Evolutionary conservation across 31 red algal genomes (phyloP), one percentile per base, ranked within the genome.

Genomic region (Asparagopsis taxiformis): DNA sequence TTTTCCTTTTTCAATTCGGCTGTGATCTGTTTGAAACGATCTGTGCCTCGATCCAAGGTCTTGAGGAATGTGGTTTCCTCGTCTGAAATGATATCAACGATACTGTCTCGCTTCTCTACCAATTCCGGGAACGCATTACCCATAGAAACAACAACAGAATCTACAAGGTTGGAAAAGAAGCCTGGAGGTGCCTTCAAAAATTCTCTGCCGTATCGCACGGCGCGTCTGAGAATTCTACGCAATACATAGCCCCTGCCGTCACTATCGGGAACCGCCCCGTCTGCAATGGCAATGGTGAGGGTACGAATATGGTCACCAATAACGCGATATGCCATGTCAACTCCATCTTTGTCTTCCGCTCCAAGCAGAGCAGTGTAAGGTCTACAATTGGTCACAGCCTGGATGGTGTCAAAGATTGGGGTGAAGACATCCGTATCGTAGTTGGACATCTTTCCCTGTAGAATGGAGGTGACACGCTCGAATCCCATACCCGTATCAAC

Each of bases 401-500:
- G 77, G 36, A 99, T 99, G 16, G 83, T 72, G 2, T 84, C 74
- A 77, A 99, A 93, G 55, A 99, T 79, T 1, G 92, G 84, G 31
- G 70, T 62, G 51, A 99, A 99, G 23, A 96, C 77, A 75, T 99
- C 97, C 15, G 97, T 96, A 68, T 99, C 97, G 62, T 96, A 99
- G 66, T 96, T 99, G 36, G 85, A 91, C 62, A 63, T 57, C 70
- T 93, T 93, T 22, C 73, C 60, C 69, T 99, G 97, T 26, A 99
- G 72, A 64, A 99, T 91, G 29, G 85, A 85, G 1, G 65, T 65
- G 3, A 99, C 71, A 3, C 97, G 79, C 67, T 99, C 97, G 55
- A 99, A 93, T 5, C 97, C 97, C 89, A 96, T 93, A 16, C 97
- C 97, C 15, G 97, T 99, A 74, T 99, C 97, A 21, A 99, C 90